These are phyloP conservation scores for Exophiala sp. DNA, from an alignment of 2,329 filamentous ascomycete species.

Conservation along the genomic window DNA sequence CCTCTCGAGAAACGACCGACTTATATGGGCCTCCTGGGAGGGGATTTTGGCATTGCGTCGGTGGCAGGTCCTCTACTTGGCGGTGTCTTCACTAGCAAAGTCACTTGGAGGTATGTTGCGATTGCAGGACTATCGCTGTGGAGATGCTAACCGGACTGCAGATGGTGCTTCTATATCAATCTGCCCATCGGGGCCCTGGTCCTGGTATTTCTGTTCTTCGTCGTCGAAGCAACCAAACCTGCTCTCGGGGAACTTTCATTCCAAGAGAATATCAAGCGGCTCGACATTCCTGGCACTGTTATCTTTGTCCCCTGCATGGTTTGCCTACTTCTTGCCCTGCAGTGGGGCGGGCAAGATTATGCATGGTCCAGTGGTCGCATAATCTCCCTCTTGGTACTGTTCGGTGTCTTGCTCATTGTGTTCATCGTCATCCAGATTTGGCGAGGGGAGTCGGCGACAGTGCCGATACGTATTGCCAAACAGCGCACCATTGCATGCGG, in stretches of 20 bases:
- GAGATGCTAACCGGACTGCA: not conserved
- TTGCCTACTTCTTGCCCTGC: slow-evolving; percentile 44
- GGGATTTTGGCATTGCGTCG: slow-evolving; percentile 36
- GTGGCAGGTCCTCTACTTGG: slow-evolving; percentile 42
- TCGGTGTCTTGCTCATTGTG: slow-evolving; percentile 43
- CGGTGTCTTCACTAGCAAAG: slow-evolving; percentile 36
- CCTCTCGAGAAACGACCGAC: slow-evolving; percentile 37
- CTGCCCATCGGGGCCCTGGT: slow-evolving; percentile 41
- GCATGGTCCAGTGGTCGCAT: slow-evolving; percentile 32
- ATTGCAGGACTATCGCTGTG: slow-evolving; percentile 31
- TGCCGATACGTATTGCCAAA: slow-evolving; percentile 31
- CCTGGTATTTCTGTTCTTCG: slow-evolving; percentile 29
- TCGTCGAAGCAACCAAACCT: slow-evolving; percentile 11
- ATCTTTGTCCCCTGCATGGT: slow-evolving; percentile 42
- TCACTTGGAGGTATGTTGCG: slow-evolving; percentile 39
- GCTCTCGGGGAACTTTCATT: slow-evolving; percentile 13
- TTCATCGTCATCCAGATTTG: slow-evolving; percentile 37
- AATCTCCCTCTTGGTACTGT: slow-evolving; percentile 32
- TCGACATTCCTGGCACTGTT: slow-evolving; percentile 38
- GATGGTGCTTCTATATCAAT: slow-evolving; percentile 45
- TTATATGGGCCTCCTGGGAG: slow-evolving; percentile 36
- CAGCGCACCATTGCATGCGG: slow-evolving; percentile 35
- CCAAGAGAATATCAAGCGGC: slow-evolving; percentile 1
- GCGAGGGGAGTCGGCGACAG: slow-evolving; percentile 38
- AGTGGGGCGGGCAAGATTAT: slow-evolving; percentile 31